Conservation (phyloP, 129 eudicot species). For the Kitagawia praeruptora region DNA sequence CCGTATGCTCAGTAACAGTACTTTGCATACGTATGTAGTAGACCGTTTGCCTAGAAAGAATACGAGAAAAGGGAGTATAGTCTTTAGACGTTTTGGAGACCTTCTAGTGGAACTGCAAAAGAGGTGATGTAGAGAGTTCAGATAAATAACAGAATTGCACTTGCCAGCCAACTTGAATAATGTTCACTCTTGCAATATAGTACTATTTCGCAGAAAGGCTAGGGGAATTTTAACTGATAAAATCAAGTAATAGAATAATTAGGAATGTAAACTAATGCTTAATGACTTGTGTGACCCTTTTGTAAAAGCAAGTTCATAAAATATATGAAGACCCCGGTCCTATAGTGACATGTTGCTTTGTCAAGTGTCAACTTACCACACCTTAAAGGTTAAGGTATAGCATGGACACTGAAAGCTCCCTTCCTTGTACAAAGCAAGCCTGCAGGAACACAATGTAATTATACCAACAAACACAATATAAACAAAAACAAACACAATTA, state of each 20-base stretch:
- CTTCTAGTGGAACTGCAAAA: slow-evolving; percentile 10
- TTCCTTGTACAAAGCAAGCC: not conserved
- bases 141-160: not conserved
- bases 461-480: not conserved
- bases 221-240: not conserved
- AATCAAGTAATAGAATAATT: not conserved
- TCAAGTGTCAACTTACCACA: not conserved
- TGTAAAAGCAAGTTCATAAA: not conserved
- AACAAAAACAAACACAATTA: not conserved
- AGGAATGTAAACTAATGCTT: not conserved
- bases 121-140: not conserved
- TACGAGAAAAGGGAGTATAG: not conserved
- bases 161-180: not conserved
- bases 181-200: no score
- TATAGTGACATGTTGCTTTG: slow-evolving; percentile 7
- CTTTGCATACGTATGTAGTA: no score
- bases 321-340: not conserved
- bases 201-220: not conserved
- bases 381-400: not conserved
- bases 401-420: not conserved
- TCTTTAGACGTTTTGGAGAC: not conserved
- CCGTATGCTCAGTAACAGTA: no score
- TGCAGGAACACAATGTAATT: not conserved
- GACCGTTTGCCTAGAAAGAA: no score
- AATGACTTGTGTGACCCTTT: slow-evolving; percentile 9